Base-by-base conservation (phyloP, 139 green algal species). In the Micractinium conductrix region DNA sequence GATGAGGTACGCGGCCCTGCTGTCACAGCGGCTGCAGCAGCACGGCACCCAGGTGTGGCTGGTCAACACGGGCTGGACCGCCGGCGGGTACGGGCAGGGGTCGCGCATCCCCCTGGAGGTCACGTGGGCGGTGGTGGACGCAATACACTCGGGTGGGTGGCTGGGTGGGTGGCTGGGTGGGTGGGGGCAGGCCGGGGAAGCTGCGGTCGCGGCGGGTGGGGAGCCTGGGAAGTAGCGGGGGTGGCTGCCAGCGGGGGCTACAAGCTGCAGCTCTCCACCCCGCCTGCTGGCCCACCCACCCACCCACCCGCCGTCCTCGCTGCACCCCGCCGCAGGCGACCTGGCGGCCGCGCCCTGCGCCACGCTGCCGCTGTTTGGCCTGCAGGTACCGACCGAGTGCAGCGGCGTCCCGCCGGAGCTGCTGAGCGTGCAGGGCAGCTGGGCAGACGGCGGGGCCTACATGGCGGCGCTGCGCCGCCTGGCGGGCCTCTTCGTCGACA, bases 91-190 rank as follows among this genome's bases (percentile, higher is more conserved):
- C 84, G 96, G 96, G 74, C 91, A 94, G n/a, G 96, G 96, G 22
- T 78, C 85, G 40, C 92, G 96, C 81, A 97, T 99, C 65, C 95
- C 91, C 78, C 90, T 99, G 24, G 91, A 91, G 74, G 84, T 97
- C 90, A 99, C 97, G 10, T 89, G 96, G 38, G 92, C 94, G 48
- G 98, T 99, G 78, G 92, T 99, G 43, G 92, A 98, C 84, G 96
- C 97, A 45, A 98, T 99, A 68, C 97, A 98, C 91, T 91, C 80
- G 53, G 97, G 97, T 73, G 58, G 42, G 53, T 62, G 53, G 53
- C n/a, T n/a, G n/a, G n/a, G n/a, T n/a, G n/a, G n/a, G n/a, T n/a
- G n/a, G 53, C 53, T 4, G 53, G 53, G 53, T 21, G 53, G 53
- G 53, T 22, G 53, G 53, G 8, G 53, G 24, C 7, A 22, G 10